Evolutionary conservation across 2,329 filamentous ascomycete genomes (phyloP).

Genomic region (Pseudogymnoascus sp.): DNA sequence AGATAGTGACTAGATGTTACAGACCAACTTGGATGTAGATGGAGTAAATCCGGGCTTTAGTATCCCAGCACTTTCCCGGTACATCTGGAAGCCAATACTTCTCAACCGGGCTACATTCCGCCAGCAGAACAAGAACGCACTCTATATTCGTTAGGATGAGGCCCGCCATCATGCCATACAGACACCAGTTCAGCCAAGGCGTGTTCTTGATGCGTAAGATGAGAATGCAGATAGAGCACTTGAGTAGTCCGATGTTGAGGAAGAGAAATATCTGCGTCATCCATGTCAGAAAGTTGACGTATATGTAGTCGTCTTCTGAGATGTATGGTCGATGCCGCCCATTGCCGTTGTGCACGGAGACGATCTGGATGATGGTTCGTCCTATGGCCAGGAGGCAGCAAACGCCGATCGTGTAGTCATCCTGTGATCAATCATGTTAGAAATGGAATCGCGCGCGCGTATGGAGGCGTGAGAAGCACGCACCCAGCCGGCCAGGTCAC

Average conservation of each 20-base stretch:
- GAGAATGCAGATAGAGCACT: conserved; percentile 35
- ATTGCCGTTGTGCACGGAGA: conserved; percentile 30
- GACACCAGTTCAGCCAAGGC: too few relatives aligned
- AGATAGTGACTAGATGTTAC: too few relatives aligned
- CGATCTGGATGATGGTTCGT: conserved; percentile 29
- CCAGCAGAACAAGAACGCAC: too few relatives aligned
- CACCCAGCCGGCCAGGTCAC: conserved; percentile 26
- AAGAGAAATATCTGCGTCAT: conserved; percentile 35
- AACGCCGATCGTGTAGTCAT: conserved; percentile 31
- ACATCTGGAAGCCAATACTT: too few relatives aligned
- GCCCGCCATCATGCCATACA: too few relatives aligned
- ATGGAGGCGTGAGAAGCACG: neutral
- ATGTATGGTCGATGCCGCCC: conserved; percentile 33
- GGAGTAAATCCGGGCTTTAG: too few relatives aligned
- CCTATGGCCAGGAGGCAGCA: conserved; percentile 25
- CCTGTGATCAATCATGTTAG: conserved; percentile 13
- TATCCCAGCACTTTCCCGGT: too few relatives aligned
- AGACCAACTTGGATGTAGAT: too few relatives aligned
- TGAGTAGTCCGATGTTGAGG: conserved; percentile 32
- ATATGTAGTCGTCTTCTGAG: conserved; percentile 25
- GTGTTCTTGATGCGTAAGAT: conserved; percentile 20
- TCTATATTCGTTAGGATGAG: too few relatives aligned
- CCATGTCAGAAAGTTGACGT: conserved; percentile 33
- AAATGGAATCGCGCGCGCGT: neutral
- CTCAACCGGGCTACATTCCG: too few relatives aligned